Base-by-base conservation (phyloP, 2,329 filamentous ascomycete species). In the Cordyceps pruinosa region DNA sequence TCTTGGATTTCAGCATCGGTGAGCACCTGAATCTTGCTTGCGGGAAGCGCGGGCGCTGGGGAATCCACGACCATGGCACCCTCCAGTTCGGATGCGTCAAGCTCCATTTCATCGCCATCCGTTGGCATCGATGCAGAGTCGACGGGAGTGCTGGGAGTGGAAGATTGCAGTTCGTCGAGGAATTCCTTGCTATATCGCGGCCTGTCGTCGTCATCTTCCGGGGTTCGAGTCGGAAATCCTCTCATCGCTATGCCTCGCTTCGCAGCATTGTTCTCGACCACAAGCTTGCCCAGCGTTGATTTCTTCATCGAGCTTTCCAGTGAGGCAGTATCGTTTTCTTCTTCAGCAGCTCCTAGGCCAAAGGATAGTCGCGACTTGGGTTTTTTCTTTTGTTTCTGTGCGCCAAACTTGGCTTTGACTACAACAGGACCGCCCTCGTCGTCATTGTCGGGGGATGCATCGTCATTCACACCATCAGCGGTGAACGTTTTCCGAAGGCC, bases 111-210 rank as follows among this genome's bases (percentile, higher is more conserved):
- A 12, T 75, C 73, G 15, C 77, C 77, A 23, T 75, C 72, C 8
- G 75, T 72, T 26, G 73, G 69, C 8, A 76, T 60, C 0, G 72
- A 72, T 0, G 75, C 74, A 1, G 86, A 66, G 58, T 89, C 81
- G 61, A 83, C 86, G 0, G 91, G 92, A 0, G 89, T 92, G 25
- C 86, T 89, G 0, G 90, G 91, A 0, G 92, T 97, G 13, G 89
- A 91, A 59, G 85, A 88, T 61, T 90, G 89, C 15, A 99, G 78
- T 69, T 96, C 90, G 34, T 89, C 85, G 21, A 99, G 78, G 62
- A 93, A 90, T 64, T 95, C 90, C 66, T 88, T 89, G 74, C 82
- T 95, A 69, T 99, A 97, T 58, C 76, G 87, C 0, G 90, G 91
- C 37, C 87, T 78, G 52, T 86, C 86, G 17, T 87, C 84, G 15